Evolutionary conservation across 768 basidiomycete genomes (phyloP), one percentile per base, ranked within the genome.

Genomic region (Mycena epipterygia): DNA sequence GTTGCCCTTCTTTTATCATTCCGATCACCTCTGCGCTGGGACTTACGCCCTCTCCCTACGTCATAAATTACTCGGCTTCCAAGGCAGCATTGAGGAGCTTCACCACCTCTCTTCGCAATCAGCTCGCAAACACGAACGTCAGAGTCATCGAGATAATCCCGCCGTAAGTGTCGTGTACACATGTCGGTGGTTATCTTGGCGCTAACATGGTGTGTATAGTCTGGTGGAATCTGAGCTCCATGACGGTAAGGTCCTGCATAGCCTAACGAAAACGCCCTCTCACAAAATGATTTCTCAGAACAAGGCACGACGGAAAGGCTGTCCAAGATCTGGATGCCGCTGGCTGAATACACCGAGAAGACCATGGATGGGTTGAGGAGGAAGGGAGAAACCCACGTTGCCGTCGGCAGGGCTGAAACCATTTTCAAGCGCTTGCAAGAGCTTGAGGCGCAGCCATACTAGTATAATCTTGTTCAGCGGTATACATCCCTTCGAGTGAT

Each of bases 221-320:
- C 81, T 90, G 12, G 88, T 89, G 12, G 89, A 90, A 77, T 90
- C 89, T 4, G 89, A 90, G 73, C 79, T 90, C 33, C 89, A 91
- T 73, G 89, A 90, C 71, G 82, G 89, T 88, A 72, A 85, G 74
- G 5, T 41, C 53, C 19, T 19, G 2, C 5, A 19, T 5, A 17
- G 14, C 16, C 13, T 42, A 42, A 25, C 27, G 11, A 25, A 25
- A 21, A 5, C 30, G 3, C 49, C 33, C 23, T 3, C 30, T 65
- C 42, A 23, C n/a, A 29, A 13, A 25, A 25, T 21, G 42, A 70
- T 58, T 55, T 46, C 23, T 25, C 68, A 90, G 89, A 85, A 46
- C 85, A 89, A 76, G 89, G 88, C 53, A 89, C 82, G 0, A 85
- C 85, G 0, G 81, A 83, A 58, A 75, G 58, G 23, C 73, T 89